Conservation (phyloP, 2,329 filamentous ascomycete species). For the Plenodomus lindquistii region DNA sequence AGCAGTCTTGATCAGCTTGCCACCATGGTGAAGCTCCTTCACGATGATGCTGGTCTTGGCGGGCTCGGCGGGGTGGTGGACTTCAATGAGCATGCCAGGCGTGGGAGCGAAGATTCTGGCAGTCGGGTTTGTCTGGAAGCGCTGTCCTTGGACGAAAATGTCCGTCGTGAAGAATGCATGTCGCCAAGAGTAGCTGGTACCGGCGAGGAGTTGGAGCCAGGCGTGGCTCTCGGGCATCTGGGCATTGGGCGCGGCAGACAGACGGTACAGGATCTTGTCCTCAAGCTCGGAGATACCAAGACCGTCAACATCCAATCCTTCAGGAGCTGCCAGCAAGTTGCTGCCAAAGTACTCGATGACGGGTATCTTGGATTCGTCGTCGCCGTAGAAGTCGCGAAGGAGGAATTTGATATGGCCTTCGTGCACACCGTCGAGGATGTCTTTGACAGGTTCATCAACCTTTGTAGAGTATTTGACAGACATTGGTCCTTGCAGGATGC, state of each 20-base stretch:
- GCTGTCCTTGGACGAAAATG: constrained; percentile 90
- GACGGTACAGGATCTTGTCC: constrained; percentile 79
- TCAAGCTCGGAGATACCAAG: constrained; percentile 80
- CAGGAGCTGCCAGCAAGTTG: constrained; percentile 72
- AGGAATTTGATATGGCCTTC: constrained; percentile 81
- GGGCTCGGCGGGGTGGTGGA: constrained; percentile 78
- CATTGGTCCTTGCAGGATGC: constrained; percentile 93
- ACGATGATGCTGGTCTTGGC: constrained; percentile 83
- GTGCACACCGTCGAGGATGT: constrained; percentile 91
- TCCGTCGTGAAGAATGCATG: constrained; percentile 94
- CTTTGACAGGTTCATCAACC: constrained; percentile 91
- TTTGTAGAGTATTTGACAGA: constrained; percentile 87
- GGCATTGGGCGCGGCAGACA: constrained; percentile 74
- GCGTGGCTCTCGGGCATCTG: constrained; percentile 77
- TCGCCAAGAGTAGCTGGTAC: constrained; percentile 85
- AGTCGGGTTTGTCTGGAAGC: constrained; percentile 97
- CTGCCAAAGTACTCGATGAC: constrained; percentile 94
- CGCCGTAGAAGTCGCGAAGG: constrained; percentile 77
- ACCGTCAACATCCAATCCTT: constrained; percentile 74
- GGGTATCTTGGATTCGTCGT: constrained; percentile 75
- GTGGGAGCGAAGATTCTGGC: constrained; percentile 86
- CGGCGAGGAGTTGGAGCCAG: constrained; percentile 88
- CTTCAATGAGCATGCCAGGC: constrained; percentile 86
- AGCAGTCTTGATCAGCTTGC: constrained; percentile 85
- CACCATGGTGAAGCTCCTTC: constrained; percentile 82